These are phyloP conservation scores for Cercospora canescens DNA, from an alignment of 2,329 filamentous ascomycete species.

Conservation along the genomic window DNA sequence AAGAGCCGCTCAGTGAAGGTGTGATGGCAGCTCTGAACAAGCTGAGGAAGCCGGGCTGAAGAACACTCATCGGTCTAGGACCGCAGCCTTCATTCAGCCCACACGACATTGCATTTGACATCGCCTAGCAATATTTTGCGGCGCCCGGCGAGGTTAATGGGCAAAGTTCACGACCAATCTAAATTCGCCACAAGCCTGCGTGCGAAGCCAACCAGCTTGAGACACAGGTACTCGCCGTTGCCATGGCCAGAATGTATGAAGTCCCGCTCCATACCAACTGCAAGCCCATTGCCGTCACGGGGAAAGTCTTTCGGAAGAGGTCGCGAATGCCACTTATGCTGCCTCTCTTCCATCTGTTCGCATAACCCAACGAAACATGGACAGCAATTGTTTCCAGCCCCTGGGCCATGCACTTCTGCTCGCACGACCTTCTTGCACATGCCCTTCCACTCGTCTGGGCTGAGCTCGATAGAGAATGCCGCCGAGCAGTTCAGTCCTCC, in stretches of 20 bases:
- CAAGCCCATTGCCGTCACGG: slow-evolving; percentile 14
- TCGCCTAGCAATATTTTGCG: background rate
- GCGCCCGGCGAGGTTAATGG: background rate
- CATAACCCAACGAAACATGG: slow-evolving; percentile 39
- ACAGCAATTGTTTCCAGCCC: slow-evolving; percentile 29
- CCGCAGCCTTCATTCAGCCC: background rate
- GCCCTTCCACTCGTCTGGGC: slow-evolving; percentile 44
- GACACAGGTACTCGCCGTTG: slow-evolving; percentile 33
- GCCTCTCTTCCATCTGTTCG: slow-evolving; percentile 43
- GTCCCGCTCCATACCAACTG: slow-evolving; percentile 10
- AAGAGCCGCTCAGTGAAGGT: slow-evolving; percentile 56
- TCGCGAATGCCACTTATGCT: slow-evolving; percentile 43
- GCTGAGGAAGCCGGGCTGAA: slow-evolving; percentile 42
- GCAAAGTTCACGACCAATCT: slow-evolving; percentile 26
- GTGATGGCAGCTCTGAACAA: slow-evolving; percentile 60
- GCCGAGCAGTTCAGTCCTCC: slow-evolving; percentile 45
- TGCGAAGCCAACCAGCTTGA: slow-evolving; percentile 30
- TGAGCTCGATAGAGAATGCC: slow-evolving; percentile 47
- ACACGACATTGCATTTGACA: background rate
- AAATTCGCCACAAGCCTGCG: slow-evolving; percentile 28
- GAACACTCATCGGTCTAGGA: background rate
- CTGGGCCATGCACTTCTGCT: slow-evolving; percentile 43
- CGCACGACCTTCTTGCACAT: slow-evolving; percentile 48
- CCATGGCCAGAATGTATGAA: background rate
- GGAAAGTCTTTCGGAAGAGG: slow-evolving; percentile 28